Evolutionary conservation across 768 basidiomycete genomes (phyloP), one percentile per base, ranked within the genome.

Genomic region (Leccinum aurantiacum): DNA sequence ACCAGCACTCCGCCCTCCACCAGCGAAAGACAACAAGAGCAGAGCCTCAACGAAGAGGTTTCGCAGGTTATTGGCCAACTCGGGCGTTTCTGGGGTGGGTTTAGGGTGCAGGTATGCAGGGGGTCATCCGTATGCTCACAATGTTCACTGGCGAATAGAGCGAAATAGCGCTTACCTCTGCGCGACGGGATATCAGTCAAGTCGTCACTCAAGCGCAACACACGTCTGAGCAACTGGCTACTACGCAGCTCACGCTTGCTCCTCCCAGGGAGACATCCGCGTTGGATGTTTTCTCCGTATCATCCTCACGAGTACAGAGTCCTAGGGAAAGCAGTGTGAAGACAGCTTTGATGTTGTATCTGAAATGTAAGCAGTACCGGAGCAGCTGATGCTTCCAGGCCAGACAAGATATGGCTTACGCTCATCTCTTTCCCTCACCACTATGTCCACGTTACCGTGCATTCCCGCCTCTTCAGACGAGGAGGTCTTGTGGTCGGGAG

Each of bases 1-100:
- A 27, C 25, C 25, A 27, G 25, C 25, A 27, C 25, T 7, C 25
- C 25, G 6, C 25, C 25, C 25, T 27, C 25, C 25, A 27, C 25
- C 25, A 27, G 25, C 6, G 25, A 27, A 27, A 6, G 72, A 38
- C 73, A 78, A 35, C 76, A 84, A 31, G 83, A 84, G 58, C 80
- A 71, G 46, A 84, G 80, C 58, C 76, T 97, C 48, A 88, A 95
- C 68, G 89, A 95, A 68, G 94, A 97, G 73, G 91, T 97, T 14
- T 82, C 82, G 2, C 89, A 96, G 67, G 94, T 94, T 24, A 85
- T 95, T 46, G 91, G 91, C n/a, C 89, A 92, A 67, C 78, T 96
- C 13, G 86, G 88, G 29, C 80, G 88, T 54, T 88, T 94, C 70
- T 97, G 95, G 95, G 93, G 93, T 49, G 90, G 92, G 31, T 90